Conservation (phyloP, 2,329 filamentous ascomycete species). For the Emergomyces orientalis region DNA sequence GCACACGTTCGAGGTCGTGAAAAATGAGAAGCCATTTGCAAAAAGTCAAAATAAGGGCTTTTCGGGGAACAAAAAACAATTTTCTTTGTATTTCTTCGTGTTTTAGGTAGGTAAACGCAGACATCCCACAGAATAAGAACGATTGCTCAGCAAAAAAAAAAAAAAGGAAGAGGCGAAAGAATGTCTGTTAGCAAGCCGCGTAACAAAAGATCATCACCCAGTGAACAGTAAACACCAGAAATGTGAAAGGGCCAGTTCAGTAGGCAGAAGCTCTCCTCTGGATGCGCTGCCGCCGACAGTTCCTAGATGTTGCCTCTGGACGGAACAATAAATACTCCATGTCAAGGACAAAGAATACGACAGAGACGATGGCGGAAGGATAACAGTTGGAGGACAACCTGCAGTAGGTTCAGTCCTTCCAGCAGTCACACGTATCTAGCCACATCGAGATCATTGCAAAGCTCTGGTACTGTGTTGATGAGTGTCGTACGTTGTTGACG, state of each 20-base stretch:
- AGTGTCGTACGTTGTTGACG: background rate
- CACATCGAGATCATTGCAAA: constrained; percentile 2
- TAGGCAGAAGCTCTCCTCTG: background rate
- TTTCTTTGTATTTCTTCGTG: constrained; percentile 5
- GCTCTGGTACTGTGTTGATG: background rate
- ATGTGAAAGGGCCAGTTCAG: background rate
- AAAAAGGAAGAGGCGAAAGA: background rate
- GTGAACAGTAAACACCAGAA: background rate
- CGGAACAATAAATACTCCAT: background rate
- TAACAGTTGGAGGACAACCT: background rate
- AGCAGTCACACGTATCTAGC: background rate
- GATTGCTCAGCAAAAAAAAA: background rate
- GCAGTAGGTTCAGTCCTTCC: background rate
- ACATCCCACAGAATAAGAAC: background rate
- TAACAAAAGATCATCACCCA: background rate
- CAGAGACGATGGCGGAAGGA: background rate
- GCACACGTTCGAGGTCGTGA: background rate
- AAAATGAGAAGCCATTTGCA: constrained; percentile 2
- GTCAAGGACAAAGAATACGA: background rate
- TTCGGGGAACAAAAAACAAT: background rate
- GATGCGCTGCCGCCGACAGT: background rate
- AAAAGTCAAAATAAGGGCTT: background rate
- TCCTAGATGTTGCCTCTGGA: background rate
- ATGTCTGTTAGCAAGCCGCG: background rate
- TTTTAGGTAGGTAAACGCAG: background rate